A percentile compares a stretch with the other conserved stretches of the same genome.
phyloP scores from a whole-genome alignment of 371 early-diverging fungal genomes.

The Mortierella sp. region DNA sequence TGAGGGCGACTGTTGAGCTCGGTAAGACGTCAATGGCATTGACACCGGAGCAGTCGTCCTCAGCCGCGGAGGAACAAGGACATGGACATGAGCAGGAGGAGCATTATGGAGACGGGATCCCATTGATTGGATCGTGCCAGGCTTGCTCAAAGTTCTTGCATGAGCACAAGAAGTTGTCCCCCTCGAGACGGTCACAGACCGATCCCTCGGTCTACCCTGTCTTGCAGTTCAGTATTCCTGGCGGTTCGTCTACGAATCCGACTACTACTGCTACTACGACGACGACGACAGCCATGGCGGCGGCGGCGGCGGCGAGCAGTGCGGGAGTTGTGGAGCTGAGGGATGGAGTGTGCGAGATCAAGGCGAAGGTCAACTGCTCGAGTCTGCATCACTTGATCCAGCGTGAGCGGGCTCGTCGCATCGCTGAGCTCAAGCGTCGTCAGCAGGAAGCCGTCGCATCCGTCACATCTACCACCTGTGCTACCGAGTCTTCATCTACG shows the following conservation, averaged over 20 bases:
- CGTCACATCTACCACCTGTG: neutral
- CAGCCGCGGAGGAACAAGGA: neutral
- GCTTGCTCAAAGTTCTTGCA: conserved; percentile 40
- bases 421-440: neutral
- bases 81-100: neutral
- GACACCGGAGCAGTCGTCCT: neutral
- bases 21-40: conserved; percentile 5
- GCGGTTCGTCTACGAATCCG: neutral
- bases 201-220: conserved; percentile 31
- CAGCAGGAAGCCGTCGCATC: conserved; percentile 8
- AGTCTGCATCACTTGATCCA: conserved; percentile 48
- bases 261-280: neutral
- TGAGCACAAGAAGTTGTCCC: conserved; percentile 31
- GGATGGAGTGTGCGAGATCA: conserved; percentile 44
- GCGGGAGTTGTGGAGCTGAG: conserved; percentile 42
- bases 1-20: conserved; percentile 17
- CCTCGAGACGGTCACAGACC: conserved; percentile 7
- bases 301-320: neutral
- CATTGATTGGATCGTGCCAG: conserved; percentile 26
- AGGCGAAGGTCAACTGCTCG: conserved; percentile 47
- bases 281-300: neutral
- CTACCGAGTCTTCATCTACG: neutral
- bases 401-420: conserved; percentile 17
- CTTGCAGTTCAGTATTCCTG: conserved; percentile 43
- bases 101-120: conserved; percentile 19